Evolutionary conservation across 2,329 filamentous ascomycete species (phyloP), one percentile per base, ranked within the genome.

Genomic region (Colletotrichum limetticola): DNA sequence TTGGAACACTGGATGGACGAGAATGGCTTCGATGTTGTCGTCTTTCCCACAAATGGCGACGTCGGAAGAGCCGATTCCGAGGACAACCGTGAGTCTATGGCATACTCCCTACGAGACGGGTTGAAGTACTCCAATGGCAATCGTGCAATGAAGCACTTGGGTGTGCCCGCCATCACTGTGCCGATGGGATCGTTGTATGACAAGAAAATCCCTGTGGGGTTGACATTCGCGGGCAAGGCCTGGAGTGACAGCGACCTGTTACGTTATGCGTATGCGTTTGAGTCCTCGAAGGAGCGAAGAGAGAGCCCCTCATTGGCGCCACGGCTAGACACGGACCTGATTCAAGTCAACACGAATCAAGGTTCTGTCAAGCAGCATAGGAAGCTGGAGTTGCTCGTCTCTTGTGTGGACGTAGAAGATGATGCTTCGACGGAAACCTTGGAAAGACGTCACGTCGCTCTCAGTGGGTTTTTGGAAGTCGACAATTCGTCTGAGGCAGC

Each of bases 51-150:
- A 0, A 72, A 74, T 12, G 72, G 72, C 2, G 68, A 74, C n/a
- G 60, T 74, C 19, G 59, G 63, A 7, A 26, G 46, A 12, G 72
- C 72, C 2, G 64, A 65, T 5, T 58, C 68, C 24, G 68, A 72
- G 24, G 55, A 68, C 26, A 22, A 57, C 1, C 56, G 62, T 26
- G 46, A 61, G 14, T 71, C 66, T 26, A 66, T 71, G 71, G 8
- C 65, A 30, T 24, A 74, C 42, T 49, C 67, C 2, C 46, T 74
- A 69, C 82, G 80, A 32, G 88, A 90, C 60, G 88, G 89, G 0
- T 84, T 90, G 5, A 85, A 84, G 53, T 90, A 89, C 71, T 85
- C 83, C 0, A 88, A 90, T 67, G 88, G 88, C 1, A 89, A 89
- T 64, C 80, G 87, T 1, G 86, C 85, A 0, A 79, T 91, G 1